Conservation (phyloP, 1,139 yeast species). For the Zygoascus hellenicus region DNA sequence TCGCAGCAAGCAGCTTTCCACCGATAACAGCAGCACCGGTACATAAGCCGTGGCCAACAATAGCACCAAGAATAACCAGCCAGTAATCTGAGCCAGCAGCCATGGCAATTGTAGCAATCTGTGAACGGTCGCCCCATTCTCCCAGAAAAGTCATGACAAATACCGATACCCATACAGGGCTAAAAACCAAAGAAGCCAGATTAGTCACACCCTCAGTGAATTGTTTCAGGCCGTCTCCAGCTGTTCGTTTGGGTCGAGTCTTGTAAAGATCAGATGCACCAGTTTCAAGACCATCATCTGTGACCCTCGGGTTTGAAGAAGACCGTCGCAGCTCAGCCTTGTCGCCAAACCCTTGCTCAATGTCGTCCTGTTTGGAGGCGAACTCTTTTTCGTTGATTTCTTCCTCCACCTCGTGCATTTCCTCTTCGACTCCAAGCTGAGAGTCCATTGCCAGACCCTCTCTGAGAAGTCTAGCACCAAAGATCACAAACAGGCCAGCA, state of each 20-base stretch:
- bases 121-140: constrained; percentile 99
- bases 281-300: constrained; percentile 30
- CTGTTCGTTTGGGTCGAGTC: constrained; percentile 19
- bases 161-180: constrained; percentile 92
- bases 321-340: constrained; percentile 26
- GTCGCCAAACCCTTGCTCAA: constrained; percentile 49
- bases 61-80: constrained; percentile 84
- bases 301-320: constrained; percentile 27
- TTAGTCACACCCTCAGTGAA: constrained; percentile 39
- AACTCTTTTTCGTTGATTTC: constrained; percentile 69
- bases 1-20: constrained; percentile 83
- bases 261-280: constrained; percentile 25
- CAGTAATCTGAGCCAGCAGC: constrained; percentile 95
- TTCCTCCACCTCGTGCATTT: constrained; percentile 93
- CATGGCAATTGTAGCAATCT: constrained; percentile 96
- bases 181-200: constrained; percentile 58
- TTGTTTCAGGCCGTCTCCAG: constrained; percentile 20
- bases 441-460: constrained; percentile 85
- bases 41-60: constrained; percentile 86
- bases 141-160: constrained; percentile 95
- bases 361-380: constrained; percentile 44
- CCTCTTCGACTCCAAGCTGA: constrained; percentile 84
- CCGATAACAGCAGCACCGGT: constrained; percentile 91
- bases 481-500: constrained; percentile 69
- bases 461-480: constrained; percentile 66